These are phyloP conservation scores for Trichoderma breve DNA, from an alignment of 2,329 filamentous ascomycete species.

Conservation along the genomic window DNA sequence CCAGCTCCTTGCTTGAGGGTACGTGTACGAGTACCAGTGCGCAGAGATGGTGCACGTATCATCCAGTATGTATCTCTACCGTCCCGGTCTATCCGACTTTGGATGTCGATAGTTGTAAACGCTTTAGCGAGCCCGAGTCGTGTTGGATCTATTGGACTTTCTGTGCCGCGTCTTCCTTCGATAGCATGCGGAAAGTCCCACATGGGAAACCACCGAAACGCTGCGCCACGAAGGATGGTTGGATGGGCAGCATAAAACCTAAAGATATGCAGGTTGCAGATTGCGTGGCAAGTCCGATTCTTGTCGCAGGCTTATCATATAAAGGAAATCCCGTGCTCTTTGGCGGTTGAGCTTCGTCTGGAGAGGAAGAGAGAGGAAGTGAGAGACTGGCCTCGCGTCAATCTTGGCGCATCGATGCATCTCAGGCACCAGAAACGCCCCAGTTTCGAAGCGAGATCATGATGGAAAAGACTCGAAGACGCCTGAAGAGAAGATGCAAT, in stretches of 20 bases:
- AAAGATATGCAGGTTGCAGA: background rate
- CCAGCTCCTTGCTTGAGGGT: background rate
- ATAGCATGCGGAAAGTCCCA: conserved; percentile 3
- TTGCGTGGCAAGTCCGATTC: background rate
- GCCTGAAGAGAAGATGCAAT: background rate
- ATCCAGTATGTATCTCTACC: background rate
- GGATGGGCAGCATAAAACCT: background rate
- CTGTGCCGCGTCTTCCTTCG: background rate
- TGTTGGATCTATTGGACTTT: background rate
- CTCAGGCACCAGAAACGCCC: background rate
- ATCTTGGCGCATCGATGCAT: conserved; percentile 11
- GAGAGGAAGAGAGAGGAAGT: background rate
- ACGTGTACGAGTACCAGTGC: background rate
- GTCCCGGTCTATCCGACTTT: conserved; percentile 7
- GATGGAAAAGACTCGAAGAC: background rate
- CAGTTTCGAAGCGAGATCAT: background rate
- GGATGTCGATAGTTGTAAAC: background rate
- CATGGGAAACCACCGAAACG: conserved; percentile 13
- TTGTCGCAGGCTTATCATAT: background rate
- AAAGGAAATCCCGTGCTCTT: background rate
- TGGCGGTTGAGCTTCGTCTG: background rate
- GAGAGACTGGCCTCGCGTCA: background rate
- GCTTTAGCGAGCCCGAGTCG: background rate
- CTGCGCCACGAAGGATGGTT: conserved; percentile 12
- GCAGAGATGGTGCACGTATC: background rate